Conservation (phyloP, 768 basidiomycete species). For the Pulveroboletus frians region DNA sequence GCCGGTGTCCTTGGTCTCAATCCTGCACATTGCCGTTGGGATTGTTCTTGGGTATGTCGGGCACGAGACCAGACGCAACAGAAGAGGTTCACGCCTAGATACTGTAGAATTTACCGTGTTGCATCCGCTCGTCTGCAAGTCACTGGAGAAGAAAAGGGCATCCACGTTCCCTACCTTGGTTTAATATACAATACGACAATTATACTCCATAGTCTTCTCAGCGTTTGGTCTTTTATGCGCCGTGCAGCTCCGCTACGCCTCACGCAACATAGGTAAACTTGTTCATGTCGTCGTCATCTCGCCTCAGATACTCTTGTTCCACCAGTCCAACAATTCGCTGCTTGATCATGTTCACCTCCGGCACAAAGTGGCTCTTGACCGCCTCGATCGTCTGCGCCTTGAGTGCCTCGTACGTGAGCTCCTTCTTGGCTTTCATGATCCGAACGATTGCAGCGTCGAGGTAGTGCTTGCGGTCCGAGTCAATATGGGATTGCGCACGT, state of each 20-base stretch:
- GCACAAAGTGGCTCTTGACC: slow-evolving; percentile 83
- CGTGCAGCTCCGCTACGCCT: background rate
- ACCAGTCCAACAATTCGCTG: slow-evolving; percentile 75
- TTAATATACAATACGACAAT: background rate
- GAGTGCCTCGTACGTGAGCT: slow-evolving; percentile 72
- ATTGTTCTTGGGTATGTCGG: too few relatives aligned
- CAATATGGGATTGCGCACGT: slow-evolving; percentile 77
- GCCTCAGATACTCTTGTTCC: slow-evolving; percentile 79
- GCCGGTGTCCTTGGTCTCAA: too few relatives aligned
- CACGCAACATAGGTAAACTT: slow-evolving; percentile 78
- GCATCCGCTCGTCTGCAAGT: background rate
- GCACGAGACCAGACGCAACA: background rate
- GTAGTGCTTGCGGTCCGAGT: slow-evolving; percentile 78
- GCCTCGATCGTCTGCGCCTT: slow-evolving; percentile 81
- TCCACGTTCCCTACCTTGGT: background rate
- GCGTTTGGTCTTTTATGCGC: background rate
- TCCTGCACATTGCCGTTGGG: too few relatives aligned
- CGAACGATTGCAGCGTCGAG: slow-evolving; percentile 95
- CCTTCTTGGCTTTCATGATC: slow-evolving; percentile 91
- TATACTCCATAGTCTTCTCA: background rate
- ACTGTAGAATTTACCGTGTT: background rate
- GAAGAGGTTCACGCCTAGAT: background rate
- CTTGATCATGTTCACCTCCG: slow-evolving; percentile 82
- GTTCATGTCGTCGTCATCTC: slow-evolving; percentile 68
- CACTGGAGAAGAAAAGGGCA: background rate